Evolutionary conservation across 768 basidiomycete species (phyloP).

Genomic region (Lyophyllum atratum): DNA sequence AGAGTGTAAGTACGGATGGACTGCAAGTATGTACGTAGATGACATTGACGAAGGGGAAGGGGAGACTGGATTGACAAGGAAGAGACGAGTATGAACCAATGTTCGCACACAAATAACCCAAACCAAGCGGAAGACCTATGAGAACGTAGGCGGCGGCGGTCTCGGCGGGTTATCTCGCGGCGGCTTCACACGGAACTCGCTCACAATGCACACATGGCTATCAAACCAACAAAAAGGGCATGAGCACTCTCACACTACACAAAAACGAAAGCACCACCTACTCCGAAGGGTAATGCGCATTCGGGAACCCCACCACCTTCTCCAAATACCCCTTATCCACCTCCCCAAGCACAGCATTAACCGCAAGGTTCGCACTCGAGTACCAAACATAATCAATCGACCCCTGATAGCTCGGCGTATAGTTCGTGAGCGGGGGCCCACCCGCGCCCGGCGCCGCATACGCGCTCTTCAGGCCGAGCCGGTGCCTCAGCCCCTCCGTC

Average conservation of each 20-base stretch:
- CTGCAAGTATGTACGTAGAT: slow-evolving; percentile 8
- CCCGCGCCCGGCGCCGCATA: slow-evolving; percentile 57
- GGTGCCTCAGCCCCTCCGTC: slow-evolving; percentile 82
- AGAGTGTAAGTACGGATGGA: slow-evolving; percentile 14
- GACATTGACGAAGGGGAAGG: background rate
- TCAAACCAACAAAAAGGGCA: slow-evolving; percentile 4
- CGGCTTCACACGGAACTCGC: slow-evolving; percentile 81
- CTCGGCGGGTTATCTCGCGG: slow-evolving; percentile 46
- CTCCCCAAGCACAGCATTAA: slow-evolving; percentile 85
- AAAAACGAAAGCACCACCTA: slow-evolving; percentile 44
- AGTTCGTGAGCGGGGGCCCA: slow-evolving; percentile 79
- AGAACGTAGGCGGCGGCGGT: slow-evolving; percentile 26
- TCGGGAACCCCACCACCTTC: slow-evolving; percentile 95
- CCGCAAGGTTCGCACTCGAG: slow-evolving; percentile 66
- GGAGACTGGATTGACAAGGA: slow-evolving; percentile 1
- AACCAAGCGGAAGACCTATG: slow-evolving; percentile 17
- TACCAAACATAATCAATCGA: slow-evolving; percentile 96
- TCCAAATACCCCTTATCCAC: slow-evolving; percentile 84
- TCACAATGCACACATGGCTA: slow-evolving; percentile 73
- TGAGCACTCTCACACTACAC: slow-evolving; percentile 12
- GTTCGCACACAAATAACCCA: slow-evolving; percentile 12
- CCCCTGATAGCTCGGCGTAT: slow-evolving; percentile 84
- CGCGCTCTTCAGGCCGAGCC: slow-evolving; percentile 80
- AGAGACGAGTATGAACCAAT: slow-evolving; percentile 12
- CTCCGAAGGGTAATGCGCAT: slow-evolving; percentile 97